phyloP scores from a whole-genome alignment of 805 yeast species.

The Dipodascus geniculatus region DNA sequence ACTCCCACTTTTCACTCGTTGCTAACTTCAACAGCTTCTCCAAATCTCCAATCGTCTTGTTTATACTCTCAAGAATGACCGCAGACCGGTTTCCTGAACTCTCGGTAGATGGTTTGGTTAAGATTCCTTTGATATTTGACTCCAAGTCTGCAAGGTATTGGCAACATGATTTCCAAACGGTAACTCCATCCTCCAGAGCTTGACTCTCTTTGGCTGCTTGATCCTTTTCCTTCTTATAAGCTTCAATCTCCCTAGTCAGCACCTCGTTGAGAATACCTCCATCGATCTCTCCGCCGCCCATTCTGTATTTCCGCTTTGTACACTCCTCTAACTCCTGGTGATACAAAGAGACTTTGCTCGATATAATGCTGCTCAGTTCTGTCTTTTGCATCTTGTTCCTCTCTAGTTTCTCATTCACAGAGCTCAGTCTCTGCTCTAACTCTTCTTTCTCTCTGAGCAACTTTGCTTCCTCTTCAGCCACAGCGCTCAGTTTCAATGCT shows the following conservation, averaged over 20 bases:
- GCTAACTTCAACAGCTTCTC: background rate
- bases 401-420: background rate
- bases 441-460: background rate
- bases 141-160: background rate
- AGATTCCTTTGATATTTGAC: background rate
- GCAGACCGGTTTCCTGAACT: background rate
- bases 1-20: background rate
- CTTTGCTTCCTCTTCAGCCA: background rate
- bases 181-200: background rate
- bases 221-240: background rate
- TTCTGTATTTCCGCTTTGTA: background rate
- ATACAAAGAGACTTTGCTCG: background rate
- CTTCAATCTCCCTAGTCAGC: background rate
- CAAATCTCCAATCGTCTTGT: background rate
- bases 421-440: background rate
- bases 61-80: background rate
- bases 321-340: background rate
- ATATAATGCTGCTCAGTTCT: background rate
- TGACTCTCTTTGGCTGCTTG: background rate
- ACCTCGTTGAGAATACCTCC: background rate
- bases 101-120: background rate
- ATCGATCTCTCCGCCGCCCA: background rate
- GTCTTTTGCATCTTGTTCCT: background rate
- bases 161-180: conserved; percentile 1
- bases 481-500: background rate